A percentile compares a stretch with the other conserved stretches of the same genome.
Evolutionary conservation across 164 flowering plant species (phyloP).

Genomic region (Magnolia kwangsiensis): DNA sequence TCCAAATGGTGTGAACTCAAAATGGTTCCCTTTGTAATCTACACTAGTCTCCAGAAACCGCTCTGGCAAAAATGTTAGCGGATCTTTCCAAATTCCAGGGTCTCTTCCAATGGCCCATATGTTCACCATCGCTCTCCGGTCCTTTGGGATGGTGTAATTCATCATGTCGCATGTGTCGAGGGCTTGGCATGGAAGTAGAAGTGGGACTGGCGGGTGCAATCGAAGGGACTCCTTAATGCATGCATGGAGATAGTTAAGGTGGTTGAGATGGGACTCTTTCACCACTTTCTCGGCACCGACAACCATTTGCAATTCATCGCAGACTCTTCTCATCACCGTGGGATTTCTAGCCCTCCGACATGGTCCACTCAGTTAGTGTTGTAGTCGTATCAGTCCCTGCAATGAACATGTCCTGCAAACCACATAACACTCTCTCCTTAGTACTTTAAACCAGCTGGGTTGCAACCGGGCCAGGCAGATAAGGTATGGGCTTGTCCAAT

Average conservation of each 20-base stretch:
- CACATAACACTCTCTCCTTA: not conserved
- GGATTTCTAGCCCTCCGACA: constrained; percentile 10
- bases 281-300: not conserved
- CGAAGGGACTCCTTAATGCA: constrained; percentile 19
- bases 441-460: not conserved
- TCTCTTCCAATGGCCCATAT: constrained; percentile 11
- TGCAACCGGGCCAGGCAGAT: not conserved
- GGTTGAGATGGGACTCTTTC: constrained; percentile 7
- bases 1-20: not conserved
- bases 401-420: constrained; percentile 19
- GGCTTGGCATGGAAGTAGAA: constrained; percentile 2
- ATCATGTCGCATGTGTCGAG: not conserved
- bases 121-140: not conserved
- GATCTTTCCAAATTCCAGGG: constrained; percentile 12
- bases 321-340: not conserved
- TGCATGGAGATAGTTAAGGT: constrained; percentile 16
- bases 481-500: not conserved
- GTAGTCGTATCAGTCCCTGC: constrained; percentile 24
- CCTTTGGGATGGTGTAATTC: constrained; percentile 7
- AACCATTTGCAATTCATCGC: constrained; percentile 4
- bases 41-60: not conserved
- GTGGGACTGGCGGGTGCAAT: constrained; percentile 10
- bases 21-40: constrained; percentile 8
- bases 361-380: constrained; percentile 24
- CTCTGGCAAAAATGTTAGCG: constrained; percentile 4